Evolutionary conservation across 139 green algal genomes (phyloP), one percentile per base, ranked within the genome.

Genomic region (Gonium pectorale): DNA sequence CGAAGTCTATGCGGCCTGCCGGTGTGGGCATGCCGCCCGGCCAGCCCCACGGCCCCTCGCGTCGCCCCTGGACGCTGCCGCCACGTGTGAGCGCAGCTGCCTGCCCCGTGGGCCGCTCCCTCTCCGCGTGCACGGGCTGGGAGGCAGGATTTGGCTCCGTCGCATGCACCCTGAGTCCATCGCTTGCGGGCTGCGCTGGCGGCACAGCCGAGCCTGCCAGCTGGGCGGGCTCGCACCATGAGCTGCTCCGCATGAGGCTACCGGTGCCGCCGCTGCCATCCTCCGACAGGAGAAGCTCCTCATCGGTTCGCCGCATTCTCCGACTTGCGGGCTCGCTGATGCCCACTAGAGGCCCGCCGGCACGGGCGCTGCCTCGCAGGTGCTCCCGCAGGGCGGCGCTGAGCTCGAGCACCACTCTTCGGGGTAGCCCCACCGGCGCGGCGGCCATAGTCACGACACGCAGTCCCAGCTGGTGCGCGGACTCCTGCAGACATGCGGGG

Each of bases 391-490:
- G 62, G 0, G 60, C 62, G 19, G 43, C 62, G 6, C n/a, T 4
- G 22, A 83, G 62, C 21, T 40, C 8, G 2, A 5, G 19, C 26
- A 64, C 3, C 9, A 31, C 77, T 2, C 19, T 3, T 2, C n/a
- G 9, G n/a, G 54, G 17, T 43, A 83, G 44, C 62, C 66, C 44
- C 6, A 73, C 31, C 22, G 77, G 77, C 8, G 60, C 43, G 6
- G 77, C 60, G 21, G 77, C 62, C 22, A 73, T 43, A 22, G 62
- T 73, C 8, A 83, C 31, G 27, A 83, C 17, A 5, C 66, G 60
- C 6, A 83, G 60, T 1, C 60, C 77, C 31, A 83, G 62, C 33
- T 73, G 60, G 59, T 83, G 77, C 1, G 77, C 77, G 15, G 77
- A 83, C 44, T 83, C 77, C 77, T 83, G 77, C 27, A n/a, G n/a